Evolutionary conservation across 1,284 basidiomycete genomes (phyloP).

Genomic region (Puccinia novopanici): DNA sequence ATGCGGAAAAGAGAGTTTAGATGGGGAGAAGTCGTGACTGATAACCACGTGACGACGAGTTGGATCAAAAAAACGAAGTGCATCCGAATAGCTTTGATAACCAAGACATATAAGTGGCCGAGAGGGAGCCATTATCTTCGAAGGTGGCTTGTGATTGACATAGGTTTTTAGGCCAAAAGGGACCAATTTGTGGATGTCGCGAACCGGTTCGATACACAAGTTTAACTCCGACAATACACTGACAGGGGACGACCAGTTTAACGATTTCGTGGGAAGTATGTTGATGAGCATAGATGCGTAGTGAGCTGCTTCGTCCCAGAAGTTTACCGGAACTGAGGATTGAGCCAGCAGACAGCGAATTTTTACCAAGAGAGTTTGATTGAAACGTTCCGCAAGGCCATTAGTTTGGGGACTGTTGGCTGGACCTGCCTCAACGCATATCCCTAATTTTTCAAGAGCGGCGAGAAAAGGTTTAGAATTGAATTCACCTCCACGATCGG

Average conservation of each 20-base stretch:
- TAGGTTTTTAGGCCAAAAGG: conserved; percentile 5
- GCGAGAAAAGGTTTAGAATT: too few species aligned
- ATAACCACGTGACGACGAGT: not conserved
- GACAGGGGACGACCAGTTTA: not conserved
- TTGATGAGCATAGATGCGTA: not conserved
- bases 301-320: too few species aligned
- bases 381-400: not conserved
- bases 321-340: too few species aligned
- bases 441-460: too few species aligned
- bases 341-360: too few species aligned
- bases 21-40: not conserved
- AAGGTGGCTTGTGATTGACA: not conserved
- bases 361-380: too few species aligned
- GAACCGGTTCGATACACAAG: not conserved
- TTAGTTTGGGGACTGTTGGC: too few species aligned
- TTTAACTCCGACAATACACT: not conserved
- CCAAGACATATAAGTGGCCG: not conserved
- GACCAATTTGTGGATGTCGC: not conserved
- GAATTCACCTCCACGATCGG: too few species aligned
- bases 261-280: not conserved
- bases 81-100: conserved; percentile 10
- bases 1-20: too few species aligned
- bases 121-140: not conserved
- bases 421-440: too few species aligned
- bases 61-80: not conserved